Evolutionary conservation across 2,329 filamentous ascomycete genomes (phyloP), one percentile per base, ranked within the genome.

Genomic region (Fonsecaea erecta): DNA sequence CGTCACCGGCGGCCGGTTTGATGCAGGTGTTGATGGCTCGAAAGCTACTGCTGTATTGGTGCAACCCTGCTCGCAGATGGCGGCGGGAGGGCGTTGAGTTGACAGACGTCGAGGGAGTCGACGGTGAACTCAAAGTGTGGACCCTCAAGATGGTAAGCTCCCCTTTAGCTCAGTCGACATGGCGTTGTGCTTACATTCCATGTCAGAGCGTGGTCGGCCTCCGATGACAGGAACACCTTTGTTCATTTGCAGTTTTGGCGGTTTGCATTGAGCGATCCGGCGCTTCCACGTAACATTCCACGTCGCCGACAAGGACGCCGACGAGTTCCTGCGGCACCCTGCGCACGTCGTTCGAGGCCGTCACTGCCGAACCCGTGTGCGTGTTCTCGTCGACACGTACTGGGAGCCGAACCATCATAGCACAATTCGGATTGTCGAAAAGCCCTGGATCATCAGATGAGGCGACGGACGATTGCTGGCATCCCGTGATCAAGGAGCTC

Each of bases 11-110:
- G 26, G 30, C 58, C n/a, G 21, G 37, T 52, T 56, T 53, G 16
- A 59, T 46, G 21, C 37, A 53, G 26, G 52, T 24, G 28, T 30
- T 35, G 11, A 99, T 99, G 95, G 95, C 95, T 12, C 95, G 99
- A 78, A 99, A 99, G 81, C 85, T 99, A 53, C 84, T 99, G 14
- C 85, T 99, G 3, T 99, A 99, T 82, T 99, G 95, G 95, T 87
- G 95, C 71, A 99, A 99, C 80, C 95, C 95, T 16, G 95, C 95
- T 14, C 84, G 95, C 67, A 86, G 95, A 77, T 99, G 95, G 82
- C 99, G 95, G 95, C 99, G 95, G 95, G 95, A 99, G 77, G 95
- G 95, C 26, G 90, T 99, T 40, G 93, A 98, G 77, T 83, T 99
- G 52, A 87, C 95, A 18, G 85, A 91, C 70, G 91, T 99, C 12